A percentile compares a stretch with the other conserved stretches of the same genome.
Evolutionary conservation across 2,329 filamentous ascomycete species (phyloP).

Genomic region (Capronia epimyces): DNA sequence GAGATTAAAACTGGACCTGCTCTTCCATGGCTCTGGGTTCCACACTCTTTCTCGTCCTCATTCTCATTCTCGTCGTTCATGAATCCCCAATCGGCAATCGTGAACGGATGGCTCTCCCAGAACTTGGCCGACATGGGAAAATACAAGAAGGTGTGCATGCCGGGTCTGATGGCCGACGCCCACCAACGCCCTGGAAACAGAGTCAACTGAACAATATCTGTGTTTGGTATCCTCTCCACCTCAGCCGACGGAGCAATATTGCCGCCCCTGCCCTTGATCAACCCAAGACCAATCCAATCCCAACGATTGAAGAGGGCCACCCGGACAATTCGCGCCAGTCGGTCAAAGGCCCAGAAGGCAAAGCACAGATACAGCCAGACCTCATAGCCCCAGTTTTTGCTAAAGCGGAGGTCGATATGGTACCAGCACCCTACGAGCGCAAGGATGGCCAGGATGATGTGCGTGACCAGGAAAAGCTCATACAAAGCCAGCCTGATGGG

Average conservation of each 20-base stretch:
- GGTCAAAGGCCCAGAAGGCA: no score
- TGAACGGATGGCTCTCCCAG: constrained; percentile 23
- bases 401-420: constrained; percentile 36
- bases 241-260: no score
- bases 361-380: no score
- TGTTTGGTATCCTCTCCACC: constrained; percentile 38
- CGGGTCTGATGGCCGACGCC: constrained; percentile 10
- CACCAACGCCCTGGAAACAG: constrained; percentile 29
- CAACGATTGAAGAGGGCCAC: constrained; percentile 39
- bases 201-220: constrained; percentile 22
- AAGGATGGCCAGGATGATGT: constrained; percentile 34
- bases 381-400: constrained; percentile 24
- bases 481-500: constrained; percentile 32
- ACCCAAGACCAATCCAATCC: no score
- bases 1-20: no score
- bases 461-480: constrained; percentile 35
- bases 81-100: constrained; percentile 13
- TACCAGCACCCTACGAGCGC: constrained; percentile 36
- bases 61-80: background rate
- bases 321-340: constrained; percentile 6
- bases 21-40: no score
- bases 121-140: constrained; percentile 14
- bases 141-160: constrained; percentile 16
- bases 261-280: no score
- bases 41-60: background rate